Base-by-base conservation (phyloP, 768 basidiomycete genomes). In the Pleurotus salmoneostramineus region DNA sequence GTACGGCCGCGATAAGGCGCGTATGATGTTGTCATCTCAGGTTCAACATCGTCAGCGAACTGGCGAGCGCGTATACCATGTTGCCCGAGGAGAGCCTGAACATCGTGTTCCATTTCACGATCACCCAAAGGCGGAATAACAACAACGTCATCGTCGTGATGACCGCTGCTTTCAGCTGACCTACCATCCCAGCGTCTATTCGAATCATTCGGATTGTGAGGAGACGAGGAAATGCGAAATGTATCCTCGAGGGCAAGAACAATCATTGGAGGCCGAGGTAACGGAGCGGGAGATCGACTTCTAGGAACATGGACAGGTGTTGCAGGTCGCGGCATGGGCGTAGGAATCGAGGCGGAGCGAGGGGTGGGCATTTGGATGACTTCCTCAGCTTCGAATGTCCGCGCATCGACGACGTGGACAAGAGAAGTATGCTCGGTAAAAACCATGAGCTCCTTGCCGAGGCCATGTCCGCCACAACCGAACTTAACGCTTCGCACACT, bases 341-440 rank as follows among this genome's bases (percentile, higher is more conserved):
- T 52, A 3, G 62, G 35, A 11, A 65, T 51, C 40, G 52, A 27
- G 27, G 52, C 32, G 17, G 52, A 14, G 40, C 7, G 37, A 12
- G 52, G 7, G 15, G 50, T 12, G 3, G 86, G 87, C 46, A 88
- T 77, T 55, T 77, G 81, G 15, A 91, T 68, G 14, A 87, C 78
- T 59, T 91, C 85, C 60, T 89, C 86, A 5, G 81, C 82, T 66
- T 93, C 87, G 63, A 95, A 95, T 0, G 92, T 95, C 46, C 85
- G 80, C 3, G 93, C 92, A 65, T 97, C 95, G 50, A 96, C 76
- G 57, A 95, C 77, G 65, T 97, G 95, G 6, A 96, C 68, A 37
- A 89, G 71, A 33, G 83, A 87, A 1, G 91, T 90, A 67, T 96
- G 93, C 91, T 95, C 94, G 12, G 94, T 93, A 71, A 95, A 97